Conservation (phyloP, 176 grass and related monocot genomes). For the Juncus effusus region DNA sequence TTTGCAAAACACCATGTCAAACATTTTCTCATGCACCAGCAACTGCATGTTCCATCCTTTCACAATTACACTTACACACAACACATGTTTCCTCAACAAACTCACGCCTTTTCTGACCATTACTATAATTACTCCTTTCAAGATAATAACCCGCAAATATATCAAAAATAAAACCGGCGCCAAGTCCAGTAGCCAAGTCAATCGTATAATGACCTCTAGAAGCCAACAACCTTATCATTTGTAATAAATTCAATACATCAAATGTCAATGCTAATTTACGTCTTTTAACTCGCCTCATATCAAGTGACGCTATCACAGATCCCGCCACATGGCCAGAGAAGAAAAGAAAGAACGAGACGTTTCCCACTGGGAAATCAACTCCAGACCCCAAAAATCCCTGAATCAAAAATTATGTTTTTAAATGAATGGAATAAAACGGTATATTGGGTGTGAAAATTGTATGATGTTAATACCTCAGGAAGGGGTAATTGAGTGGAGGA, state of each 20-base stretch:
- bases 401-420: neutral
- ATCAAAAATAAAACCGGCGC: constrained; percentile 73
- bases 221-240: constrained; percentile 71
- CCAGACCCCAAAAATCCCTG: constrained; percentile 77
- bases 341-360: constrained; percentile 99
- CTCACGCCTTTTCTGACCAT: neutral
- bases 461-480: constrained; percentile 30
- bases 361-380: constrained; percentile 86
- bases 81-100: constrained; percentile 1
- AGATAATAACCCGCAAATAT: constrained; percentile 58
- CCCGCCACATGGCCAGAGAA: constrained; percentile 81
- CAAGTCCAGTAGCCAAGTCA: constrained; percentile 71
- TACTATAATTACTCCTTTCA: constrained; percentile 33
- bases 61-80: constrained; percentile 19
- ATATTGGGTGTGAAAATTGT: no score
- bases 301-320: constrained; percentile 68
- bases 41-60: neutral
- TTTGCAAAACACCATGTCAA: neutral
- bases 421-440: no score
- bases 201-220: constrained; percentile 96
- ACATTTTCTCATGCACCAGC: constrained; percentile 11
- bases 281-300: constrained; percentile 65
- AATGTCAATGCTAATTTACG: constrained; percentile 50
- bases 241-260: constrained; percentile 65
- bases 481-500: constrained; percentile 83